Base-by-base conservation (phyloP, 148 eudicot species). In the Camellia lanceoleosa region DNA sequence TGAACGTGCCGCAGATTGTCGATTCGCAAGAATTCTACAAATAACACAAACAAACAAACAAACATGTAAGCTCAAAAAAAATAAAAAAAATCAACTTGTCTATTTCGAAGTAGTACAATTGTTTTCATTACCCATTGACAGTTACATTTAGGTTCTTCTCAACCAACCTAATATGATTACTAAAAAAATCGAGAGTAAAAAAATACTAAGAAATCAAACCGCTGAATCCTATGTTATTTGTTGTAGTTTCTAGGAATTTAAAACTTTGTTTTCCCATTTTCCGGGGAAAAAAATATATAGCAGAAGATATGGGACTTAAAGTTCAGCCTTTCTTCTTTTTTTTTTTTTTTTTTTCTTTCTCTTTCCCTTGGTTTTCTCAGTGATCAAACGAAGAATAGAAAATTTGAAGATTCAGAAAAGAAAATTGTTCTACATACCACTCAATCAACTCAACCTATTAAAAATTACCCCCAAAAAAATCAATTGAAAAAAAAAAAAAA, bases 1-100 rank as follows among this genome's bases (percentile, higher is more conserved):
- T 62, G 98, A 95, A 49, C 98, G 93, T 2, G 98, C 98, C 8
- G 98, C 98, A 62, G 97, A 93, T 85, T 93, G 97, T 51, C 98
- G 83, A 88, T 95, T 95, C 44, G 97, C 95, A 79, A 92, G 95
- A 89, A 94, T 92, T 86, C 97, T 94, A 74, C 79, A 79, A 38
- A 20, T 20, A 54, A 43, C 71, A 23, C 54, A 54, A 73, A 54
- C 4, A 52, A 73, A 54, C 4, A 52, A 73, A 47, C 4, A 4
- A 43, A 42, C 38, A 30, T 30, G 38, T 30, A 30, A 30, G 38
- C 38, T 30, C 52, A 49, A 49, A 7, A 4, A 4, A 49, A 49
- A 49, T 20, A 46, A 20, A 65, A 65, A 18, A 20, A 54, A 65
- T 51, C 19, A 49, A 49, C 46, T 55, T 38, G 5, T 55, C n/a